These are phyloP conservation scores for Leishmania major DNA, from an alignment of 208 protist genomes.

Conservation along the genomic window DNA sequence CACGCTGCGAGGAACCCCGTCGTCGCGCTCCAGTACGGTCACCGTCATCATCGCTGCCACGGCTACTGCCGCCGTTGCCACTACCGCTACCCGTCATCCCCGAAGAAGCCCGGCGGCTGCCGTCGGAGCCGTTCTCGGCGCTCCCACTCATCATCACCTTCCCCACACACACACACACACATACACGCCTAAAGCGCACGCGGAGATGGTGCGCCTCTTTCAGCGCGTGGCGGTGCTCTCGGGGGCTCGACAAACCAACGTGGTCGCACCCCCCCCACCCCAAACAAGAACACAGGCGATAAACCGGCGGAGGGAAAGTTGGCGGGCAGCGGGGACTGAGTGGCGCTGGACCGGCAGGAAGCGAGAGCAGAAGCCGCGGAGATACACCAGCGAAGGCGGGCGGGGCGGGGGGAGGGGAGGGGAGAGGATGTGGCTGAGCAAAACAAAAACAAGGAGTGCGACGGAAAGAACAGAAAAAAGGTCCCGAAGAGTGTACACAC, in stretches of 20 bases:
- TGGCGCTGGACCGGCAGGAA: background rate
- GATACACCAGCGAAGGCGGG: background rate
- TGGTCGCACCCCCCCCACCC: too few relatives aligned
- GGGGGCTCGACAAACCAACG: too few relatives aligned
- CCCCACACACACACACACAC: background rate
- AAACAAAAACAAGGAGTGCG: background rate
- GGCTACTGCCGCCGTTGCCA: conserved; percentile 9
- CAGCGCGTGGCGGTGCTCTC: background rate
- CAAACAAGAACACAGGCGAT: too few relatives aligned
- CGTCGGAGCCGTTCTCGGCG: background rate
- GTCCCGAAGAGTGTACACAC: background rate
- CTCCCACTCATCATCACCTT: background rate
- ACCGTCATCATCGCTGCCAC: background rate
- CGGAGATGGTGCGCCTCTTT: background rate
- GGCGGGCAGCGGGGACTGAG: background rate
- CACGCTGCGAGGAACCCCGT: background rate
- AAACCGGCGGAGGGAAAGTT: background rate
- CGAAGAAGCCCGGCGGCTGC: background rate
- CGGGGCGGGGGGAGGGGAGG: background rate
- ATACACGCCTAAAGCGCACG: background rate
- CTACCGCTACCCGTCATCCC: background rate
- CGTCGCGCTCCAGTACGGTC: background rate
- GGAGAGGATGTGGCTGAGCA: too few relatives aligned
- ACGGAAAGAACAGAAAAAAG: background rate
- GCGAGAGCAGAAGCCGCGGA: too few relatives aligned